These are phyloP conservation scores for Chalciporus piperatus DNA, from an alignment of 768 basidiomycete genomes.

Conservation along the genomic window DNA sequence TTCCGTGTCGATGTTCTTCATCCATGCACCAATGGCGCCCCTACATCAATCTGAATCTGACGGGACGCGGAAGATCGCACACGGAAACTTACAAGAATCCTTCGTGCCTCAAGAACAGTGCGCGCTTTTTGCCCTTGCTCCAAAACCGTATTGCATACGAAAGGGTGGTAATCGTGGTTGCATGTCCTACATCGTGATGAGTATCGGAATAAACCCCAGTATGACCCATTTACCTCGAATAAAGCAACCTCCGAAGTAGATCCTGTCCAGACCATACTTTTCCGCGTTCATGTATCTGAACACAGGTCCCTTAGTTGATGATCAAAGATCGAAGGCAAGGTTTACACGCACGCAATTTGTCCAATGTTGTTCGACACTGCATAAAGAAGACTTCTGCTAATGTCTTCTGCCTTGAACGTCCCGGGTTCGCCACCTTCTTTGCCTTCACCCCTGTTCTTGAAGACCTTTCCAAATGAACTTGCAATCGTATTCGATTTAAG, in stretches of 20 bases:
- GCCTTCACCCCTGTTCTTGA: conserved; percentile 70
- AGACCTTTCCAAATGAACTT: conserved; percentile 97
- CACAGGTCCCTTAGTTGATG: conserved; percentile 13
- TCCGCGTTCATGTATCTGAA: conserved; percentile 94
- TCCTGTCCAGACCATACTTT: conserved; percentile 93
- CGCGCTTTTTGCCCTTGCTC: conserved; percentile 96
- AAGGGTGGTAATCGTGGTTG: conserved; percentile 93
- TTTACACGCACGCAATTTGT: conserved; percentile 88
- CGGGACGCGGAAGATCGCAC: background rate
- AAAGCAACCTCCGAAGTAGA: conserved; percentile 99
- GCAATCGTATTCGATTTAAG: conserved; percentile 98
- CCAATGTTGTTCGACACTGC: conserved; percentile 99
- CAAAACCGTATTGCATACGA: conserved; percentile 99
- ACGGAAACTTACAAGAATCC: conserved; percentile 83
- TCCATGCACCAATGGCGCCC: conserved; percentile 95
- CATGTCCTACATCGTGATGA: conserved; percentile 63
- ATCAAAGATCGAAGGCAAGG: conserved; percentile 5
- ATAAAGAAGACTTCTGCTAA: conserved; percentile 90
- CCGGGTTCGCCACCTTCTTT: conserved; percentile 48
- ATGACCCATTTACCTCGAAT: conserved; percentile 74
- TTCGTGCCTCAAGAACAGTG: conserved; percentile 95
- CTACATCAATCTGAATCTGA: conserved; percentile 37
- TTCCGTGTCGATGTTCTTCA: conserved; percentile 82
- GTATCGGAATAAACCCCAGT: background rate
- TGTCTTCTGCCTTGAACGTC: conserved; percentile 86